Evolutionary conservation across 345 rosid genomes (phyloP).

Genomic region (Gossypium sturtianum): DNA sequence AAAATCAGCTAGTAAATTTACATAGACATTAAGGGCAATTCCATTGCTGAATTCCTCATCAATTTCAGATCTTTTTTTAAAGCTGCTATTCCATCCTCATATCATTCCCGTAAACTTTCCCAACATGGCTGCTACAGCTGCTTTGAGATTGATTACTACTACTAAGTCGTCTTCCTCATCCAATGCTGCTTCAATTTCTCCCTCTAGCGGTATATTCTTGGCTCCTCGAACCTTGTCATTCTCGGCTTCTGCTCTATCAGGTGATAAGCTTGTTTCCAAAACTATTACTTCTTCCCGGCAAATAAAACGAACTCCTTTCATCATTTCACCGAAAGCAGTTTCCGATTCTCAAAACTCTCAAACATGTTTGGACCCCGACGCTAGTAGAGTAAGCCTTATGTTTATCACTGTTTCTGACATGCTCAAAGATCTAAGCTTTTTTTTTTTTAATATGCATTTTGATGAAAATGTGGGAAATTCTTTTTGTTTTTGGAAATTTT

Average conservation of each 20-base stretch:
- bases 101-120: not conserved
- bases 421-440: not conserved
- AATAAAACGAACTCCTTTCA: slow-evolving; percentile 29
- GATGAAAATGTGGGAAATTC: too few species aligned
- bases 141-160: slow-evolving; percentile 21
- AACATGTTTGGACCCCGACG: slow-evolving; percentile 96
- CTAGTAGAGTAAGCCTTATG: slow-evolving; percentile 61
- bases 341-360: slow-evolving; percentile 83
- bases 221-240: slow-evolving; percentile 34
- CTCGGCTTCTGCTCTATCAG: slow-evolving; percentile 44
- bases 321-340: slow-evolving; percentile 76
- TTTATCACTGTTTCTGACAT: not conserved
- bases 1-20: not conserved
- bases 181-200: slow-evolving; percentile 14
- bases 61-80: not conserved
- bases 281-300: slow-evolving; percentile 11
- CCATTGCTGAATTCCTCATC: not conserved
- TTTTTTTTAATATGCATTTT: not conserved
- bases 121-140: slow-evolving; percentile 44
- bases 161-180: slow-evolving; percentile 16
- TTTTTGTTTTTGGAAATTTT: not conserved
- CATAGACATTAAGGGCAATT: not conserved
- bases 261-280: slow-evolving; percentile 31
- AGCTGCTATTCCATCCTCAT: not conserved
- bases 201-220: slow-evolving; percentile 4